These are phyloP conservation scores for Condylostoma magnum DNA, from an alignment of 169 alveolate species.

Conservation along the genomic window DNA sequence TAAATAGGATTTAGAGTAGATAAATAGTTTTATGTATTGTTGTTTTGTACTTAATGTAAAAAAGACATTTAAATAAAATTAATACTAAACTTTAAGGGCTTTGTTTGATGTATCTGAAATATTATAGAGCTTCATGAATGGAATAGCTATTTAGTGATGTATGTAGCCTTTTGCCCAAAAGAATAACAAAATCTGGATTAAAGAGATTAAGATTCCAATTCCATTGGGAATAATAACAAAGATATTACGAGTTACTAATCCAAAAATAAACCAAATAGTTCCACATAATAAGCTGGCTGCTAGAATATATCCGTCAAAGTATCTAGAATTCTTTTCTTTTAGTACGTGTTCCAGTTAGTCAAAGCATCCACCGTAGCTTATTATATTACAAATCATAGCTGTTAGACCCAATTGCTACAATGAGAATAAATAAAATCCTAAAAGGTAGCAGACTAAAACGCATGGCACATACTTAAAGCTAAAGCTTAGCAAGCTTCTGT, in stretches of 20 bases:
- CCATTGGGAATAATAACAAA: constrained; percentile 1
- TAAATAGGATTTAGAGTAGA: too few species aligned
- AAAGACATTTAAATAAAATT: too few species aligned
- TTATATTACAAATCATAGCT: not conserved
- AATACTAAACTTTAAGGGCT: too few species aligned
- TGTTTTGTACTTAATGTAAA: too few species aligned
- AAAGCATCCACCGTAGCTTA: not conserved
- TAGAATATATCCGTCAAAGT: not conserved
- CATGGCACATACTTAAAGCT: too few species aligned
- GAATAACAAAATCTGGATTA: not conserved
- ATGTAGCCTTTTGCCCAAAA: not conserved
- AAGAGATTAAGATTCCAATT: not conserved
- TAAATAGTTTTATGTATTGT: too few species aligned
- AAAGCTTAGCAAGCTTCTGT: not conserved
- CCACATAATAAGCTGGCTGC: not conserved
- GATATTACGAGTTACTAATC: not conserved
- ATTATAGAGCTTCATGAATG: too few species aligned
- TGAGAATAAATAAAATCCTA: not conserved
- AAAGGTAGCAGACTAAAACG: constrained; percentile 5
- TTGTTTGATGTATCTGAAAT: too few species aligned
- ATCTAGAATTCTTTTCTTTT: not conserved
- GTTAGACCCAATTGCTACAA: not conserved
- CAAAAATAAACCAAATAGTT: not conserved
- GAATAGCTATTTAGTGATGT: not conserved
- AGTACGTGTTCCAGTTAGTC: not conserved